Percentiles rank a stretch among this genome's conserved stretches.
These are phyloP conservation scores for Scleroderma bovista DNA, from an alignment of 768 basidiomycete species.

Conservation along the genomic window DNA sequence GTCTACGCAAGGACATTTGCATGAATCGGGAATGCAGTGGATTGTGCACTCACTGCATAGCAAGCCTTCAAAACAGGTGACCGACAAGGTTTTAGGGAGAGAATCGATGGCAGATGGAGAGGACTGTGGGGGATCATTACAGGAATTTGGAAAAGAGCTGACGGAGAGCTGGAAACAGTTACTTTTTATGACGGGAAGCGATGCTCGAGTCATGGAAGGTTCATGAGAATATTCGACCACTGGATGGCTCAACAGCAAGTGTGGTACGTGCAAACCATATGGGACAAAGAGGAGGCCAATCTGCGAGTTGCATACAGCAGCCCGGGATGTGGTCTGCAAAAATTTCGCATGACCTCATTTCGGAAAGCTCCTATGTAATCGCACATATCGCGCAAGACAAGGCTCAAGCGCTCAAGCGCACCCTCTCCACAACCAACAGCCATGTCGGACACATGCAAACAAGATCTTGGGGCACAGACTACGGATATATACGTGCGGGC, in stretches of 20 bases:
- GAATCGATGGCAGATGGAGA: constrained; percentile 19
- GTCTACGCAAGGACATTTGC: constrained; percentile 24
- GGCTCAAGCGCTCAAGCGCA: no score
- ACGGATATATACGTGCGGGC: no score
- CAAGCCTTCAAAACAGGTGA: constrained; percentile 44
- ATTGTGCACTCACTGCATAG: constrained; percentile 44
- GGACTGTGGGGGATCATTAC: constrained; percentile 36
- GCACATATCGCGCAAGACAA: constrained; percentile 6
- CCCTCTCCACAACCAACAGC: no score
- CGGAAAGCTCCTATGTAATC: constrained; percentile 1
- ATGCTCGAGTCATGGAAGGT: background rate
- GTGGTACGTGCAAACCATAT: background rate
- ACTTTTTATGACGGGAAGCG: constrained; percentile 13
- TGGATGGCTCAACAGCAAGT: constrained; percentile 10
- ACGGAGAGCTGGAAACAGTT: background rate
- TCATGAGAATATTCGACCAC: background rate
- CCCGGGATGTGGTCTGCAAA: background rate
- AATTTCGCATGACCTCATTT: background rate
- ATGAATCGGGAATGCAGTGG: constrained; percentile 7
- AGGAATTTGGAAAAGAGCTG: constrained; percentile 1
- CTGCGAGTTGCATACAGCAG: constrained; percentile 15
- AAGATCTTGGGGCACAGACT: no score
- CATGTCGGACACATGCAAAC: no score
- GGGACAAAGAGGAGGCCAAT: constrained; percentile 12
- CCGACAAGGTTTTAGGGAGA: constrained; percentile 31